Base-by-base conservation (phyloP, 208 protist species). In the Trypanosomatidae sp. region DNA sequence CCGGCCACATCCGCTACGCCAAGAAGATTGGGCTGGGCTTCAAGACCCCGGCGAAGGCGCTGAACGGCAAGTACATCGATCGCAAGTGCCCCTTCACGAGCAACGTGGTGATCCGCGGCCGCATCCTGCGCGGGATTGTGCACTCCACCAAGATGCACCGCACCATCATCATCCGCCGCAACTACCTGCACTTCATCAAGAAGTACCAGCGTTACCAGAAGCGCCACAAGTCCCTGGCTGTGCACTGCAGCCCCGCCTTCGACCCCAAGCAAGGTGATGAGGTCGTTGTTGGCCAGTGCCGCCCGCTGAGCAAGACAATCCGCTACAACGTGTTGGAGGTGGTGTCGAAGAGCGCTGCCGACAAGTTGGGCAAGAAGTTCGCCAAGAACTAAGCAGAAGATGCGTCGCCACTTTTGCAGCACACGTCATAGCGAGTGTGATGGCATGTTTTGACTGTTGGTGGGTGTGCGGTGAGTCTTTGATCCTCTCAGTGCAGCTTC, bases 191-290 rank as follows among this genome's bases (percentile, higher is more conserved):
- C 93, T 99, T 99, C 94, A 96, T 99, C 88, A 93, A 93, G 77
- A 99, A 99, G 95, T 99, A 99, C 96, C 99, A 99, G 92, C 94
- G 99, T 86, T 99, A 99, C 91, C 99, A 99, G 94, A 99, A 99
- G 98, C 97, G 99, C 79, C 99, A 99, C 95, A 99, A 94, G 74
- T 99, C 99, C 79, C 90, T 99, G 47, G 84, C 99, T 44, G 99
- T 99, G 66, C 99, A 99, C 96, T 92, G 91, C 88, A 99, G 98
- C 66, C 99, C 99, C 19, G 87, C 87, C 85, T 99, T 99, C 92
- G 94, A 98, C 82, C 89, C 99, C 41, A 98, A 99, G 83, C 94
- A 96, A 62, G 99, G 99, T 85, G 99, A 99, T 82, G 82, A 94
- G 73, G 99, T 99, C 71, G 95, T 99, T 73, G 91, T 99, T 69